A percentile compares a stretch with the other conserved stretches of the same genome.
Evolutionary conservation across 1,284 basidiomycete genomes (phyloP).

Genomic region (Trichosporon coremiiforme): DNA sequence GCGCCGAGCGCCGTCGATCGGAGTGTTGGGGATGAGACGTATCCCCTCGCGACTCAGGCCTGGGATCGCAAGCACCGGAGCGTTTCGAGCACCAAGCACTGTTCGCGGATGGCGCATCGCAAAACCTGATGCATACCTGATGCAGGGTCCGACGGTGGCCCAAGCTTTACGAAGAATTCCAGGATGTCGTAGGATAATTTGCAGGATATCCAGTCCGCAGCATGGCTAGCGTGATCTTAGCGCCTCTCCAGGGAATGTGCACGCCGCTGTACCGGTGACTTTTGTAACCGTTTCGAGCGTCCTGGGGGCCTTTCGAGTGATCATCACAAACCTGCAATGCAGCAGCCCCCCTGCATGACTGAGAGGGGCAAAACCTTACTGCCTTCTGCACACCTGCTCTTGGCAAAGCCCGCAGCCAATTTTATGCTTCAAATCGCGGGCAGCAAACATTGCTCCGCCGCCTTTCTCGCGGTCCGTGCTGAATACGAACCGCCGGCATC

Average conservation of each 20-base stretch:
- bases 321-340: not conserved
- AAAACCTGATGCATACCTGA: not conserved
- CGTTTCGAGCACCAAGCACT: no score
- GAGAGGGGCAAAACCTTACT: not conserved
- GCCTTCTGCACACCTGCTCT: not conserved
- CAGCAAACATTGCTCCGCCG: not conserved
- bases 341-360: not conserved
- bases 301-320: not conserved
- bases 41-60: no score
- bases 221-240: not conserved
- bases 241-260: not conserved
- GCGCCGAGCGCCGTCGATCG: not conserved
- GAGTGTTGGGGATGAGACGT: no score
- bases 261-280: not conserved
- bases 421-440: not conserved
- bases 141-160: not conserved
- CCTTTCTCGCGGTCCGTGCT: not conserved
- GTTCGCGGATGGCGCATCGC: no score
- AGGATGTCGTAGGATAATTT: not conserved
- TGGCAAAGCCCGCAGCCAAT: conserved; percentile 1
- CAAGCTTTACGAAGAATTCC: not conserved
- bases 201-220: conserved; percentile 11
- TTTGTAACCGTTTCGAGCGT: not conserved
- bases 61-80: no score
- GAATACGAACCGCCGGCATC: not conserved